Evolutionary conservation across 306 rosid species (phyloP), one percentile per base, ranked within the genome.

Genomic region (Quercus robur): DNA sequence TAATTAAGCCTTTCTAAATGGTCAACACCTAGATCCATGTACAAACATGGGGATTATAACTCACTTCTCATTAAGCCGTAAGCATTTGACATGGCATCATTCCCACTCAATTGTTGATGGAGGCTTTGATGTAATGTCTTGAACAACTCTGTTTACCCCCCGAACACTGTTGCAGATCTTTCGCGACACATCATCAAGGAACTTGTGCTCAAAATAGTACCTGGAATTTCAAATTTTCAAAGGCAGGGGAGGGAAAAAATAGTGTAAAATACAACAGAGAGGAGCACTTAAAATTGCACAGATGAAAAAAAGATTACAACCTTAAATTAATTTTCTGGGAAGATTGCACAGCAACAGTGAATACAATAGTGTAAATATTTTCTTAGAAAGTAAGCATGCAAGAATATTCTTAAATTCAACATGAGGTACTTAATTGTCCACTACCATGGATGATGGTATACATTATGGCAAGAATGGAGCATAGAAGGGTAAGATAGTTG

Each of bases 21-120:
- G 23, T 28, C 55, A 57, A 19, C 35, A 75, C 63, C 80, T 77
- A 55, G 6, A 57, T 73, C 28, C 75, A 68, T 82, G 76, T 84
- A 84, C 81, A 78, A 78, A 72, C 19, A 71, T 6, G 49, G 20
- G 25, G 74, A 56, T 12, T 55, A 70, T 56, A 69, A 72, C 62
- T 9, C n/a, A 51, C 75, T 77, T 76, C 52, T n/a, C 46, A 21
- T 33, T 3, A 56, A 41, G 18, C 4, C 23, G 41, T 55, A 79
- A 26, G 33, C 46, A 38, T 20, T 2, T 15, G 41, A 61, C 12
- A 1, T 35, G 68, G 54, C 38, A 28, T 85, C 78, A 94, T 86
- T 95, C 99, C 98, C 97, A 95, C 80, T 95, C 99, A 72, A 95
- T 95, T 35, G 99, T 95, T 31, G 99, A 91, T 20, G 99, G 99